Evolutionary conservation across 2,329 filamentous ascomycete genomes (phyloP), one percentile per base, ranked within the genome.

Genomic region (Hirsutella rhossiliensis): DNA sequence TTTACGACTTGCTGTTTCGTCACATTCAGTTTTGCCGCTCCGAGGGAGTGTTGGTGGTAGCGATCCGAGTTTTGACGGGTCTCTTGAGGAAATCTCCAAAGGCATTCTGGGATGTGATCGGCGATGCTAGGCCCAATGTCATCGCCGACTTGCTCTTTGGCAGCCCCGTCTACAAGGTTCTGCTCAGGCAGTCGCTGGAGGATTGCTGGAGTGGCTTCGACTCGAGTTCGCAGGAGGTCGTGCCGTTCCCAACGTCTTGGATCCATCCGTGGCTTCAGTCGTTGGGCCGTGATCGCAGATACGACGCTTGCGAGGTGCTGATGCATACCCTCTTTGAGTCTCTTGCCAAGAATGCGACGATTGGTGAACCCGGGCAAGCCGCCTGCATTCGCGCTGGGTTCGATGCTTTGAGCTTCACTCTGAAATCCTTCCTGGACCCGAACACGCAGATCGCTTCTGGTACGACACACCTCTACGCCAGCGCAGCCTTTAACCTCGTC

Each of bases 31-130:
- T 50, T 36, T 70, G 72, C 44, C 64, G 66, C 37, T 70, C 70
- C 13, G 72, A 74, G 45, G 66, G 69, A 2, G 76, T 84, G 19
- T 69, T 94, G 46, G 70, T 80, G 12, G 73, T 81, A 46, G 69
- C 92, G 15, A 71, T 94, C 39, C 77, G 80, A 45, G 79, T 82
- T 1, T 75, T 95, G 48, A 78, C 76, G 38, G 70, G 69, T 12
- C 72, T 96, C 15, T 68, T 96, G 43, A 75, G 81, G 50, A 88
- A 85, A 53, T 83, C 86, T 0, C 75, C 87, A 0, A 76, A 75
- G 44, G 84, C 85, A 38, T 92, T 96, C 54, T 96, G 90, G 90
- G 83, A 87, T 54, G 82, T 87, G 2, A 82, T 94, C 65, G 82
- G 84, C 42, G 78, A 87, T 28, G 86, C 90, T 42, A 83, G 85